phyloP scores from a whole-genome alignment of 768 basidiomycete species.

The Mycena haematopus region DNA sequence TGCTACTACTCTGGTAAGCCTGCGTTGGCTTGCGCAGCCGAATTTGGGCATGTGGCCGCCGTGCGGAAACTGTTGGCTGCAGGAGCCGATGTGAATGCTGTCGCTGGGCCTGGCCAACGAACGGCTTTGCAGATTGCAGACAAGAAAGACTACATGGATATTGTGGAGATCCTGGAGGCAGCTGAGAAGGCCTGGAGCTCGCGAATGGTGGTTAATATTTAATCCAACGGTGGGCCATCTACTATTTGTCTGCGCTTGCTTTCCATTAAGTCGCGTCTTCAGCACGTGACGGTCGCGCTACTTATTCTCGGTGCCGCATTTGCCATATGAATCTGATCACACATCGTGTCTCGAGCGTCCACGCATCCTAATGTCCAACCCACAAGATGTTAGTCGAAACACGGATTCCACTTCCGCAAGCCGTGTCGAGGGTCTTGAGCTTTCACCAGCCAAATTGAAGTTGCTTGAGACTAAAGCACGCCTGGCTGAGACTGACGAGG shows the following conservation, averaged over 20 bases:
- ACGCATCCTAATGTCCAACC: constrained; percentile 3
- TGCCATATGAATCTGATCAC: neutral
- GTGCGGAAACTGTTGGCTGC: constrained; percentile 22
- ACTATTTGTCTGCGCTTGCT: neutral
- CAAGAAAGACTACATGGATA: constrained; percentile 10
- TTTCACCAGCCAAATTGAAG: neutral
- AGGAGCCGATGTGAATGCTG: constrained; percentile 18
- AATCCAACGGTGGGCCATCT: neutral
- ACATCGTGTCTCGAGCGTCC: too few relatives aligned
- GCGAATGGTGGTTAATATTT: neutral
- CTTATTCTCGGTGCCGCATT: neutral
- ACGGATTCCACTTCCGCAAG: neutral
- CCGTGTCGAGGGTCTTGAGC: too few relatives aligned
- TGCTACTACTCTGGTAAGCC: constrained; percentile 24
- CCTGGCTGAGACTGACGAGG: constrained; percentile 14
- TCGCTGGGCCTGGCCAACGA: constrained; percentile 17
- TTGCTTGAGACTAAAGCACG: neutral
- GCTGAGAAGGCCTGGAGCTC: constrained; percentile 3
- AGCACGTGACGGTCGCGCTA: neutral
- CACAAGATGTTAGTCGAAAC: neutral
- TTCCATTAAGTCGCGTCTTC: neutral
- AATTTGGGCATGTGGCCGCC: neutral
- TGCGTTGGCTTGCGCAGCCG: constrained; percentile 16
- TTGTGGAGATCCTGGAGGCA: constrained; percentile 23
- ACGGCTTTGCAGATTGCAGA: constrained; percentile 26